Evolutionary conservation across 441 rosid species (phyloP).

Genomic region (Erodium texanum): DNA sequence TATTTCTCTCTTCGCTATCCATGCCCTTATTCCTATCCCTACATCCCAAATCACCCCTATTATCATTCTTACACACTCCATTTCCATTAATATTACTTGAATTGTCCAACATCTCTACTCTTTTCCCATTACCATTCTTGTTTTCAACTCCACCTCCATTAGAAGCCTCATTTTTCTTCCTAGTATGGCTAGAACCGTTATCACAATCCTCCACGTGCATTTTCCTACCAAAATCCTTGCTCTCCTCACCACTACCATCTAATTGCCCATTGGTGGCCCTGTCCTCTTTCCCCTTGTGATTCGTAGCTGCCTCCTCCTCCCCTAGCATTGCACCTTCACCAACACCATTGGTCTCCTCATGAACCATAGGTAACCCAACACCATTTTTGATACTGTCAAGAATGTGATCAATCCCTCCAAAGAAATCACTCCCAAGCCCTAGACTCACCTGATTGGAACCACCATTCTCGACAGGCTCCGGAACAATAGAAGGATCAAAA

Average conservation of each 20-base stretch:
- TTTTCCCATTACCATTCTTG: conserved; percentile 15
- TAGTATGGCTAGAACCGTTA: conserved; percentile 12
- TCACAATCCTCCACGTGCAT: conserved; percentile 19
- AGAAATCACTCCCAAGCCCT: conserved; percentile 43
- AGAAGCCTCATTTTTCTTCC: background rate
- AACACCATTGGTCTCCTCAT: background rate
- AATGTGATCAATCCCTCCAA: conserved; percentile 93
- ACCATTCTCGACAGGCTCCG: conserved; percentile 34
- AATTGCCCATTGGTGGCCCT: conserved; percentile 20
- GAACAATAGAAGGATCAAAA: conserved; percentile 48
- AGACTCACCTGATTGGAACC: conserved; percentile 31
- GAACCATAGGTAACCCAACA: conserved; percentile 42
- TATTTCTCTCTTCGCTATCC: conserved; percentile 38
- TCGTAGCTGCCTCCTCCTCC: conserved; percentile 20
- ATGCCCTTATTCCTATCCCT: conserved; percentile 27
- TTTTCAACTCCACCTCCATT: background rate
- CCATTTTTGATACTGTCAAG: conserved; percentile 82
- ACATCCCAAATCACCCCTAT: conserved; percentile 20
- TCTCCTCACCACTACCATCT: conserved; percentile 17
- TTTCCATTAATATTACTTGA: conserved; percentile 30
- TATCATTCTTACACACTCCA: conserved; percentile 15
- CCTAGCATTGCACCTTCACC: conserved; percentile 10
- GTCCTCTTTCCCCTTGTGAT: conserved; percentile 16
- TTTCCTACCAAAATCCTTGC: conserved; percentile 19
- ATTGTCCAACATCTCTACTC: conserved; percentile 18